Evolutionary conservation across 306 rosid genomes (phyloP).

Genomic region (Medicago ruthenica): DNA sequence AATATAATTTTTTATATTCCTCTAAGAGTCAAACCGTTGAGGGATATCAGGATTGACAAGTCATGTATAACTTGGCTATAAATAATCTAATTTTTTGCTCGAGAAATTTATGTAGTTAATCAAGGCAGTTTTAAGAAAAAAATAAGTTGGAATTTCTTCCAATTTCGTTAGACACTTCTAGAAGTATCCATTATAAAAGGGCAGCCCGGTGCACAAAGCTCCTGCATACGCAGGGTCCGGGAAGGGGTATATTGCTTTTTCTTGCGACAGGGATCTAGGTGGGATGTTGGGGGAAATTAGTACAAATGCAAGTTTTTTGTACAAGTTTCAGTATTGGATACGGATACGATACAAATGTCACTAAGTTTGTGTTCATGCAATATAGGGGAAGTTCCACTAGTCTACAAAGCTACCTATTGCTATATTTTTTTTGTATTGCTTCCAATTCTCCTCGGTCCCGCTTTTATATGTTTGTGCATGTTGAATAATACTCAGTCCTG

Average conservation of each 20-base stretch:
- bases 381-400: slow-evolving; percentile 9
- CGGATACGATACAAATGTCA: background rate
- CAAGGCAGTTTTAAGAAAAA: slow-evolving; percentile 14
- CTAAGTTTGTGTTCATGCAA: background rate
- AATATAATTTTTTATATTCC: slow-evolving; percentile 4
- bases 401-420: slow-evolving; percentile 17
- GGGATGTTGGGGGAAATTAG: background rate
- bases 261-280: background rate
- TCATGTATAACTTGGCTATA: background rate
- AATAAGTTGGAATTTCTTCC: slow-evolving; percentile 8
- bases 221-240: no score
- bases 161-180: slow-evolving; percentile 15
- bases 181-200: background rate
- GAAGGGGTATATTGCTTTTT: background rate
- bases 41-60: slow-evolving; percentile 13
- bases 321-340: background rate
- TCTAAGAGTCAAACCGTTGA: background rate
- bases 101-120: slow-evolving; percentile 29
- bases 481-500: slow-evolving; percentile 23
- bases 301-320: background rate
- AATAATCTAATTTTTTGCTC: background rate
- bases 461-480: background rate
- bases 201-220: no score
- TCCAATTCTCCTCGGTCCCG: slow-evolving; percentile 24
- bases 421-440: slow-evolving; percentile 6